Conservation (phyloP, 495 filamentous ascomycete species). For the Evansstolkia leycettana region DNA sequence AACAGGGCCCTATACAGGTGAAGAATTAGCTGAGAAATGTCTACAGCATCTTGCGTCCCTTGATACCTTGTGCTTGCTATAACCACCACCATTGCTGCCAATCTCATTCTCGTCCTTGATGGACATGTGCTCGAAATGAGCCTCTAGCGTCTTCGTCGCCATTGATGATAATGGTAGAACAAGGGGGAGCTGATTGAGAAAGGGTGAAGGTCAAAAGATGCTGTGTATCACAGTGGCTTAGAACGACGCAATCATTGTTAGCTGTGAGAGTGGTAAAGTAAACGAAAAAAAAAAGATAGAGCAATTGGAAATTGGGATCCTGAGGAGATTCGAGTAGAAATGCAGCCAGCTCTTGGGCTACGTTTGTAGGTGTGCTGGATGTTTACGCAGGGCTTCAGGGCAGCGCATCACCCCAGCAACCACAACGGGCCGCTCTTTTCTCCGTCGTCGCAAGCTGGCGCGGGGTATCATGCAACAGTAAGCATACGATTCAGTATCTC, state of each 20-base stretch:
- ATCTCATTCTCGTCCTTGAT: conserved; percentile 71
- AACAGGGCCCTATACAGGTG: conserved; percentile 21
- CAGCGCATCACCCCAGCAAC: conserved; percentile 28
- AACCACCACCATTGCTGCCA: conserved; percentile 30
- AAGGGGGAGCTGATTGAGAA: conserved; percentile 1
- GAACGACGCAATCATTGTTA: neutral
- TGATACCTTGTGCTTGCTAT: conserved; percentile 60
- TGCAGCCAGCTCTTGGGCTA: conserved; percentile 1
- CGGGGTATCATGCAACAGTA: too few relatives aligned
- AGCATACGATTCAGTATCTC: neutral
- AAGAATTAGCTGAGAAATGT: neutral
- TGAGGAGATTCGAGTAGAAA: conserved; percentile 1
- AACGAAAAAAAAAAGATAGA: neutral
- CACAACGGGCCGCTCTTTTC: conserved; percentile 23
- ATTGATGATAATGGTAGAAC: conserved; percentile 30
- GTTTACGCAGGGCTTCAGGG: conserved; percentile 17
- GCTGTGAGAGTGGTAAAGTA: neutral
- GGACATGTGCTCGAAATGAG: conserved; percentile 70
- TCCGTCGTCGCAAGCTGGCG: conserved; percentile 19
- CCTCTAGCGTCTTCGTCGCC: conserved; percentile 54
- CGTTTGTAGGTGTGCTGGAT: conserved; percentile 7
- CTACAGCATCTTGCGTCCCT: neutral
- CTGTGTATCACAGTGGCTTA: neutral
- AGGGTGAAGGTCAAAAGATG: conserved; percentile 1
- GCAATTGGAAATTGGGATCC: neutral